A percentile compares a stretch with the other conserved stretches of the same genome.
phyloP scores from a whole-genome alignment of 75 land plant genomes.

The Cunninghamia lanceolata region DNA sequence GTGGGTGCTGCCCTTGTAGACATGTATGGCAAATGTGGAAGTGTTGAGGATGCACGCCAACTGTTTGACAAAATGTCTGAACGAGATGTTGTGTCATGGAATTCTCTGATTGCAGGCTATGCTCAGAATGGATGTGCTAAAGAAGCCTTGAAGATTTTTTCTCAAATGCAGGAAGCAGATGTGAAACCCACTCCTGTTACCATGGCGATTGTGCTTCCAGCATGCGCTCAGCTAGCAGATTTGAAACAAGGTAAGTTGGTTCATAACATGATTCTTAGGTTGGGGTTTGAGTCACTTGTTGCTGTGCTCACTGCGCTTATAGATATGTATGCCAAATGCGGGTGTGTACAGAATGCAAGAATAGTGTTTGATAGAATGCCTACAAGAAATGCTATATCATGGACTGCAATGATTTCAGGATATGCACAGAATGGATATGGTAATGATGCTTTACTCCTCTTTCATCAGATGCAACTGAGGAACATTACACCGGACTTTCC shows the following conservation, averaged over 20 bases:
- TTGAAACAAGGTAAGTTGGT: slow-evolving; percentile 14
- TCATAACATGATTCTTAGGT: slow-evolving; percentile 6
- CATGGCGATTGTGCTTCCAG: slow-evolving; percentile 8
- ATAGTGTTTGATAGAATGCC: slow-evolving; percentile 14
- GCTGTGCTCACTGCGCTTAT: slow-evolving; percentile 13
- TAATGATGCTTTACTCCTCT: slow-evolving; percentile 18
- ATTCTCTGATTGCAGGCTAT: slow-evolving; percentile 25
- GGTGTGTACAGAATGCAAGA: slow-evolving; percentile 15
- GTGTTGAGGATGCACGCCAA: slow-evolving; percentile 10
- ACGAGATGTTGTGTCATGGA: slow-evolving; percentile 36
- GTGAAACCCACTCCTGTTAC: slow-evolving; percentile 25
- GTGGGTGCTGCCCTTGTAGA: slow-evolving; percentile 33
- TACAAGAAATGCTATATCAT: slow-evolving; percentile 10
- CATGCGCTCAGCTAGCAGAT: background rate
- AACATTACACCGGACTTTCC: slow-evolving; percentile 16
- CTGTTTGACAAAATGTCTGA: slow-evolving; percentile 32
- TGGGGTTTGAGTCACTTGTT: slow-evolving; percentile 12
- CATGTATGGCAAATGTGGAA: slow-evolving; percentile 32
- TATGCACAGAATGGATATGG: slow-evolving; percentile 29
- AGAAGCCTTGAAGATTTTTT: slow-evolving; percentile 15
- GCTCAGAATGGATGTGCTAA: slow-evolving; percentile 9
- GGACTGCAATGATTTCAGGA: slow-evolving; percentile 25
- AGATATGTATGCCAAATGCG: slow-evolving; percentile 27
- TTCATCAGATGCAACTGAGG: slow-evolving; percentile 18
- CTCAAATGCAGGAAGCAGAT: slow-evolving; percentile 16